Evolutionary conservation across 2,329 filamentous ascomycete species (phyloP).

Genomic region (Diaporthe aspalathi): DNA sequence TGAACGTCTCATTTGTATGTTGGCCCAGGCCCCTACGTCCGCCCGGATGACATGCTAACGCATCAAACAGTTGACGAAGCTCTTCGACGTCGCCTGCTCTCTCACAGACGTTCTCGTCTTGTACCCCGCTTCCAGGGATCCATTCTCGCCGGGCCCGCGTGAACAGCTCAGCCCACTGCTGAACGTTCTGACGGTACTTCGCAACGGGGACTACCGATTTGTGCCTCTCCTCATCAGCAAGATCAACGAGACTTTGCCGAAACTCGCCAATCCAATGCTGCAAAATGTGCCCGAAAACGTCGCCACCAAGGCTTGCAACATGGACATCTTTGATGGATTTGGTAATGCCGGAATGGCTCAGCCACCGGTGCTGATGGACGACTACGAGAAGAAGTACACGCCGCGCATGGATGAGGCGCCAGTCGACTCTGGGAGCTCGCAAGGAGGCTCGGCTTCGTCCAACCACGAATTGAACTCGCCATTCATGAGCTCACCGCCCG

Average conservation of each 20-base stretch:
- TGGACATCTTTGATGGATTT: slow-evolving; percentile 76
- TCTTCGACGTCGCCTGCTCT: slow-evolving; percentile 80
- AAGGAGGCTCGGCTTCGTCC: slow-evolving; percentile 45
- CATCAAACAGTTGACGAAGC: slow-evolving; percentile 76
- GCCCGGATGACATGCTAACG: slow-evolving; percentile 17
- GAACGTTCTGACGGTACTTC: slow-evolving; percentile 74
- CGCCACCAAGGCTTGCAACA: slow-evolving; percentile 48
- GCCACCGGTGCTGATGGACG: slow-evolving; percentile 60
- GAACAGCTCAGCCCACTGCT: slow-evolving; percentile 80
- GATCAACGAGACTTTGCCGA: slow-evolving; percentile 77
- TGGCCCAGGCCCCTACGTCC: not conserved
- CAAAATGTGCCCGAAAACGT: slow-evolving; percentile 67
- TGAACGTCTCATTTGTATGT: slow-evolving; percentile 79
- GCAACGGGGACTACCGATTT: slow-evolving; percentile 81
- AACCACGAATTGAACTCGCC: slow-evolving; percentile 60
- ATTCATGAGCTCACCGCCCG: slow-evolving; percentile 63
- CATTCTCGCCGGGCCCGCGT: slow-evolving; percentile 74
- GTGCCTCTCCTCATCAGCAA: slow-evolving; percentile 82
- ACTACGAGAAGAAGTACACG: slow-evolving; percentile 60
- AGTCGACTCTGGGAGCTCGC: slow-evolving; percentile 52
- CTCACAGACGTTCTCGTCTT: slow-evolving; percentile 79
- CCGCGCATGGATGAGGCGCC: slow-evolving; percentile 55
- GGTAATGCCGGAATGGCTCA: slow-evolving; percentile 72
- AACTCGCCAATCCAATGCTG: slow-evolving; percentile 69
- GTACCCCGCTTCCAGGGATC: slow-evolving; percentile 68